Evolutionary conservation across 1,284 basidiomycete species (phyloP), one percentile per base, ranked within the genome.

Genomic region (Boletus semigastroideus): DNA sequence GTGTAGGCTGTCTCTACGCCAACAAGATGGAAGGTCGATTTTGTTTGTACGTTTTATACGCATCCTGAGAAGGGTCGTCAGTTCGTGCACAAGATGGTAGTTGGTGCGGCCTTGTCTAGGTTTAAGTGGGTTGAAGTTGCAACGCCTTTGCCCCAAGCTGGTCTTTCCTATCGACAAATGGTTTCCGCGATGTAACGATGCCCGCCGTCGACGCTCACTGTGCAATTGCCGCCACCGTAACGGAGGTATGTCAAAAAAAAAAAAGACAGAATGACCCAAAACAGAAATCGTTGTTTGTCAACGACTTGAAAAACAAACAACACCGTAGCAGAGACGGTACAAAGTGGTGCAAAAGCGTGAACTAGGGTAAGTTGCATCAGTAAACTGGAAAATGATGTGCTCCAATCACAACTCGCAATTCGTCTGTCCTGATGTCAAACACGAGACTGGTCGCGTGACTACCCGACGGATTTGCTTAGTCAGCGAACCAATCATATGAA

Each of bases 401-500:
- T 22, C 22, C 22, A 22, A 3, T 22, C 3, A 22, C 22, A 22
- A 5, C 8, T 33, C 14, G 10, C 14, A 3, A 12, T 7, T 33
- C 31, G 10, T 7, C 14, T 33, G 4, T 33, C 14, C 14, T 14
- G 10, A 10, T 7, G 4, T 33, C 31, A 33, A 33, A 14, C 3
- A 27, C 3, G 22, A n/a, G n/a, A n/a, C n/a, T n/a, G 49, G 49
- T 51, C 50, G 50, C 31, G 46, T 51, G 50, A 33, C 38, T 46
- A 42, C 37, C 14, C 10, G 13, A 13, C 2, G 10, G 2, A 5
- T 22, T 11, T 14, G 46, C 45, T 65, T 63, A 67, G 67, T 69
- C 62, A 66, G 51, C 65, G n/a, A n/a, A n/a, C n/a, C n/a, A n/a
- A n/a, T n/a, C n/a, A 7, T 2, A 20, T 57, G 59, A 4, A 20